Percentiles rank a stretch among this genome's conserved stretches.
phyloP scores from a whole-genome alignment of 768 basidiomycete species.

The Amanita pseudoporphyria region DNA sequence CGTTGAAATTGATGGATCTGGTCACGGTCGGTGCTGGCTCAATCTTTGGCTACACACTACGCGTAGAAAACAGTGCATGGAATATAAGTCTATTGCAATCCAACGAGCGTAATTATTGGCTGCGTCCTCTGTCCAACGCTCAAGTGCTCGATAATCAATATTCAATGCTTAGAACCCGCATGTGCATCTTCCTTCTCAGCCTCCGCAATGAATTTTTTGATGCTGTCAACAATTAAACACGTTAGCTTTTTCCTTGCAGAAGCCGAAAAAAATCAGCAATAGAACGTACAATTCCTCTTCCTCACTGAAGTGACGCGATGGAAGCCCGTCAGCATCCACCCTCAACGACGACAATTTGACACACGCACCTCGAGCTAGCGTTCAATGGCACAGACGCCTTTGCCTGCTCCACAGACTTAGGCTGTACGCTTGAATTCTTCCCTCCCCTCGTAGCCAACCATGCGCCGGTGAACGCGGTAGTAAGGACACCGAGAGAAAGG shows the following conservation, averaged over 20 bases:
- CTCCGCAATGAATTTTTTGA: conserved; percentile 70
- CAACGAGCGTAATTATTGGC: not conserved
- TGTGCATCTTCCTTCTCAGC: conserved; percentile 60
- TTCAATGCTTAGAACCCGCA: conserved; percentile 31
- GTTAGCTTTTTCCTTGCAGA: conserved; percentile 13
- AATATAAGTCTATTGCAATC: not conserved
- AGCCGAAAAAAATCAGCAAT: not conserved
- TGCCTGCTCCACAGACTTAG: conserved; percentile 41
- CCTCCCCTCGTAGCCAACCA: conserved; percentile 45
- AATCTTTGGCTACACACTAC: not conserved
- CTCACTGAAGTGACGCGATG: conserved; percentile 39
- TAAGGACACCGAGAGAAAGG: conserved; percentile 61
- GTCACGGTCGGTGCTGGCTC: no score
- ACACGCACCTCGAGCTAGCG: conserved; percentile 56
- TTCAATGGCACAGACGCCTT: conserved; percentile 56
- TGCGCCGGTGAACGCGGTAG: conserved; percentile 42
- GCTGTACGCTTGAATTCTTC: conserved; percentile 32
- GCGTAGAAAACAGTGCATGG: not conserved
- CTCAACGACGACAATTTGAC: not conserved
- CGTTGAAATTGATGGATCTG: no score
- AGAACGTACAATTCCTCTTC: conserved; percentile 75
- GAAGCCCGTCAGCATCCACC: conserved; percentile 9
- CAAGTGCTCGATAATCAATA: no score
- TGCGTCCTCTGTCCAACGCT: not conserved
- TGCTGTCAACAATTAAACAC: conserved; percentile 35